These are phyloP conservation scores for Murraya paniculata DNA, from an alignment of 345 rosid genomes.

Conservation along the genomic window DNA sequence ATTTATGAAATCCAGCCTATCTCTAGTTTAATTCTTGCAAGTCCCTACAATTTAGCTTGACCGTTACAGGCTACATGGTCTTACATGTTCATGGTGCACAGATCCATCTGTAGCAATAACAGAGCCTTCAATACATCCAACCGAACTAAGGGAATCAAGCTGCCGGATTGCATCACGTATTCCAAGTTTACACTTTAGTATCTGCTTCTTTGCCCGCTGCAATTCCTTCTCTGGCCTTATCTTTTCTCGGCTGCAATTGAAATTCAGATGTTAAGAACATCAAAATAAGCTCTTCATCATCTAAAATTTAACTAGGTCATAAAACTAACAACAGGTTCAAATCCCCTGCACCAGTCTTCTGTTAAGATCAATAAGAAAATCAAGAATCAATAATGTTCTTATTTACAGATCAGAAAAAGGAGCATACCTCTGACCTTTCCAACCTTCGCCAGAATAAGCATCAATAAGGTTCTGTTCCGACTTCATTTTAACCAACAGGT, in stretches of 20 bases:
- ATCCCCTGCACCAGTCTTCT: background rate
- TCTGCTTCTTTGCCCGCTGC: conserved; percentile 76
- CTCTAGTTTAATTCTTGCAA: background rate
- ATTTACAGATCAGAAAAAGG: conserved; percentile 2
- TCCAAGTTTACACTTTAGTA: conserved; percentile 89
- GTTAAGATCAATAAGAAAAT: background rate
- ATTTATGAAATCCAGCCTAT: background rate
- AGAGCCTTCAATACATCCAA: conserved; percentile 77
- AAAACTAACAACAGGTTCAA: background rate
- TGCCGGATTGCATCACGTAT: conserved; percentile 81
- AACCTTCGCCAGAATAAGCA: conserved; percentile 94
- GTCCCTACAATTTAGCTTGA: conserved; percentile 2
- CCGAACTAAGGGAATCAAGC: conserved; percentile 78
- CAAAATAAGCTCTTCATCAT: background rate
- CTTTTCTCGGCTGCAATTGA: conserved; percentile 76
- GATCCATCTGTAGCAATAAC: conserved; percentile 95
- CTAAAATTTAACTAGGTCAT: background rate
- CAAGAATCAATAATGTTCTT: background rate
- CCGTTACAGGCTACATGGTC: background rate
- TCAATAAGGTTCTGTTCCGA: conserved; percentile 96
- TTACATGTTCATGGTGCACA: conserved; percentile 92
- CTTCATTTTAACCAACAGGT: conserved; percentile 87
- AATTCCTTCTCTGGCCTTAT: conserved; percentile 91
- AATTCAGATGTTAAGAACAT: conserved; percentile 8
- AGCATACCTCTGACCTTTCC: conserved; percentile 98